phyloP scores from a whole-genome alignment of 345 rosid genomes.

The Kernera saxatilis region DNA sequence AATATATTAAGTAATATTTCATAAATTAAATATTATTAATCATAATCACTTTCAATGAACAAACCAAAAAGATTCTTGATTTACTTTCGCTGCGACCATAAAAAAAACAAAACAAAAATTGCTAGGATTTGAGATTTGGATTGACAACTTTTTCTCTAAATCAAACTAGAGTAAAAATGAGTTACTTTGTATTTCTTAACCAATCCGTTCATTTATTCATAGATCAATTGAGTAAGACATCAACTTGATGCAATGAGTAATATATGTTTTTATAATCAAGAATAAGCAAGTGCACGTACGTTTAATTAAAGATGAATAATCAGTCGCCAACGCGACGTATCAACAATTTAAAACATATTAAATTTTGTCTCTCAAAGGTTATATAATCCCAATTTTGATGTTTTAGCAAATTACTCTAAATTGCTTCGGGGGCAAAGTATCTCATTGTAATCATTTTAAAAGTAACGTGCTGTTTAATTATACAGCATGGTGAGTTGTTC shows the following conservation, averaged over 20 bases:
- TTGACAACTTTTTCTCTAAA: no score
- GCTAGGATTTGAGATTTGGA: no score
- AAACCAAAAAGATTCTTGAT: not conserved
- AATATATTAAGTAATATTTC: no score
- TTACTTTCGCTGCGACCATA: not conserved
- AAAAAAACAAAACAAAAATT: no score
- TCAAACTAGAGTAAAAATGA: no score
- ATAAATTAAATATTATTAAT: no score
- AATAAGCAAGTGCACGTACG: slow-evolving; percentile 21
- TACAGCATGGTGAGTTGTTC: slow-evolving; percentile 39
- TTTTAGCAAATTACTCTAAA: not conserved
- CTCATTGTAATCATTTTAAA: not conserved
- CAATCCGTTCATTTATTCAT: not conserved
- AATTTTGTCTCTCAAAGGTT: not conserved
- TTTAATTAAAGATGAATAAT: not conserved
- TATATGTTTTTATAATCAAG: not conserved
- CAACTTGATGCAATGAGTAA: not conserved
- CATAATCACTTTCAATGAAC: no score
- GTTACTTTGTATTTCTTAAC: not conserved
- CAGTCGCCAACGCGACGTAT: not conserved
- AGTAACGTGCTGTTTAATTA: not conserved
- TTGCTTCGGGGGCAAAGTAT: slow-evolving; percentile 20
- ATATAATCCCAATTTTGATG: not conserved
- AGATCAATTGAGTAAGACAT: not conserved
- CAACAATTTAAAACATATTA: slow-evolving; percentile 5